Conservation (phyloP, 371 early-diverging fungal genomes). For the Synchytrium microbalum region DNA sequence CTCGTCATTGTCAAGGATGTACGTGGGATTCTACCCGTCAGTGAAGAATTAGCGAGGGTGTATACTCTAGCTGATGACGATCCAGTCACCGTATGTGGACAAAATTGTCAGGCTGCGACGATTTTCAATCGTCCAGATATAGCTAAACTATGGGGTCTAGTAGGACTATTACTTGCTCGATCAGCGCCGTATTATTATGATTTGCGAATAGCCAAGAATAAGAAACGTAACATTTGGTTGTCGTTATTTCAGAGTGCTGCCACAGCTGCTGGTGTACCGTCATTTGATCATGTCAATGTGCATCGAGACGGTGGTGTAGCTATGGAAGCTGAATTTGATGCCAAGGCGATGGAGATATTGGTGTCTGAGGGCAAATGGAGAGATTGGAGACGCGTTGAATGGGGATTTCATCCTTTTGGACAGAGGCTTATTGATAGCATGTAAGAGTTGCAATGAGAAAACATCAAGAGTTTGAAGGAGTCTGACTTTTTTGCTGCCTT, state of each 20-base stretch:
- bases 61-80: slow-evolving; percentile 42
- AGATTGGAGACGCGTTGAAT: slow-evolving; percentile 38
- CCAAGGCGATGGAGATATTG: neutral
- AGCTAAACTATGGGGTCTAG: slow-evolving; percentile 61
- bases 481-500: too few species aligned
- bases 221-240: neutral
- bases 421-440: slow-evolving; percentile 47
- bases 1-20: slow-evolving; percentile 32
- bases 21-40: slow-evolving; percentile 43
- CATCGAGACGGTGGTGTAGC: neutral
- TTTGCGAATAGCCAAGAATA: neutral
- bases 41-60: slow-evolving; percentile 38
- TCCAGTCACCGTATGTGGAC: slow-evolving; percentile 48
- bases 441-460: slow-evolving; percentile 47
- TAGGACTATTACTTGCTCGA: slow-evolving; percentile 52
- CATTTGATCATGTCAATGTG: neutral
- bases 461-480: too few species aligned
- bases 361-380: slow-evolving; percentile 19
- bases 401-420: slow-evolving; percentile 71
- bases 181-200: slow-evolving; percentile 1
- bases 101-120: slow-evolving; percentile 53
- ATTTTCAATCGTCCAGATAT: slow-evolving; percentile 46
- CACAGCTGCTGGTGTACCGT: neutral
- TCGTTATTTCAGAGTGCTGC: neutral
- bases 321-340: neutral